Evolutionary conservation across 768 basidiomycete genomes (phyloP), one percentile per base, ranked within the genome.

Genomic region (Tylopilus rubrobrunneus): DNA sequence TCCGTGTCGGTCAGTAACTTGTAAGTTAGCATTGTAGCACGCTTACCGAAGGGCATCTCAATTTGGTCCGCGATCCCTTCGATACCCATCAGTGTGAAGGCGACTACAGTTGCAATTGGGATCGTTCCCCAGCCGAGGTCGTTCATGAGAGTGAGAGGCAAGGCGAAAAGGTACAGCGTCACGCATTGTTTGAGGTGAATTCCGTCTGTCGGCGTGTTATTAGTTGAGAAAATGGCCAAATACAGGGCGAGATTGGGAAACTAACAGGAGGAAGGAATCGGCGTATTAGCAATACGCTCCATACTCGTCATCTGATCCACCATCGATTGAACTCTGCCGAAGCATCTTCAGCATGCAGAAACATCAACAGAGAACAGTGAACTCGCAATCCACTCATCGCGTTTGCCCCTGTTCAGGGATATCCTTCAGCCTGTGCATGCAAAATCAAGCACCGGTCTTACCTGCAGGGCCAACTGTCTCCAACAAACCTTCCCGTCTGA

Each of bases 131-230:
- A 93, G 33, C 86, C 86, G 61, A 95, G 76, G 44, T 92, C 86
- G 51, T 84, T 80, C 43, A 94, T 83, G 29, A 98, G 79, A 2
- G 89, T 89, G 61, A 95, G 81, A 5, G 96, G 96, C 8, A 98
- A 78, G 19, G 91, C 84, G 66, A 94, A 93, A 8, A 98, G 82
- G 73, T 96, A 97, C 1, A 96, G 72, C 2, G 89, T 87, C n/a
- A 96, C 90, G 59, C 88, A 91, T 84, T 98, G 95, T 68, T 96
- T 95, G 63, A 96, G 74, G 70, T 97, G 94, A 55, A 98, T 87
- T 39, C 89, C 84, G 61, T 92, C 87, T 89, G 53, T 60, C 63
- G 49, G 40, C n/a, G 45, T 31, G 43, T 42, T 27, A 23, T 63
- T 17, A 67, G 60, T 27, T 52, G 36, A 31, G 0, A 47, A 43